Percentiles rank a stretch among this genome's conserved stretches.
Conservation (phyloP, 805 yeast genomes). For the Scheffersomyces amazonensis region DNA sequence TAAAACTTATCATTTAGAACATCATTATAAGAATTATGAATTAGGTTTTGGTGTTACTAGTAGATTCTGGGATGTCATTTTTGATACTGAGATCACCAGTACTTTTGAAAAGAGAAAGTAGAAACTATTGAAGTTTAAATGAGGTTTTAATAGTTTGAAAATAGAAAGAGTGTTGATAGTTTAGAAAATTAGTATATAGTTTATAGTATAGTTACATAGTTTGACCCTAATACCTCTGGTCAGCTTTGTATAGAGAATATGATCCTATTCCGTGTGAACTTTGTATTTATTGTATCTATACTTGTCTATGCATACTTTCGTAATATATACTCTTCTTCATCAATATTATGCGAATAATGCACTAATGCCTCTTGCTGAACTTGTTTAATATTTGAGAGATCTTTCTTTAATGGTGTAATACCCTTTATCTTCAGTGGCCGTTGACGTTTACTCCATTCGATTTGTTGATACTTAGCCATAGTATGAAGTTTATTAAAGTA, state of each 20-base stretch:
- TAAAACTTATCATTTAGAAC: slow-evolving; percentile 92
- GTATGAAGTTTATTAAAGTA: slow-evolving; percentile 9
- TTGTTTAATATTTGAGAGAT: background rate
- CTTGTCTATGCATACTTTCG: background rate
- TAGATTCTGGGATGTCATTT: slow-evolving; percentile 90
- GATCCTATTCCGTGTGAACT: no score
- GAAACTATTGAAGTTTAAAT: no score
- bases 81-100: slow-evolving; percentile 71
- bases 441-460: slow-evolving; percentile 7
- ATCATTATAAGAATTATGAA: slow-evolving; percentile 96
- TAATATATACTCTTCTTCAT: slow-evolving; percentile 10
- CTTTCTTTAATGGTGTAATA: slow-evolving; percentile 3
- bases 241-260: no score
- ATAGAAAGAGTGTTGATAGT: no score
- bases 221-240: no score
- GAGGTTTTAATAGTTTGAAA: no score
- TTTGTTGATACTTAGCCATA: slow-evolving; percentile 2
- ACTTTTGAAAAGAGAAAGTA: slow-evolving; percentile 44
- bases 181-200: no score
- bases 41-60: slow-evolving; percentile 96
- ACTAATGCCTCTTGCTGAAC: slow-evolving; percentile 5
- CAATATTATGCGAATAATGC: slow-evolving; percentile 10
- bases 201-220: no score
- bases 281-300: background rate
- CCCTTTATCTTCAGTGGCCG: background rate